phyloP scores from a whole-genome alignment of 1,284 basidiomycete genomes.

The Ceratobasidium sp. region DNA sequence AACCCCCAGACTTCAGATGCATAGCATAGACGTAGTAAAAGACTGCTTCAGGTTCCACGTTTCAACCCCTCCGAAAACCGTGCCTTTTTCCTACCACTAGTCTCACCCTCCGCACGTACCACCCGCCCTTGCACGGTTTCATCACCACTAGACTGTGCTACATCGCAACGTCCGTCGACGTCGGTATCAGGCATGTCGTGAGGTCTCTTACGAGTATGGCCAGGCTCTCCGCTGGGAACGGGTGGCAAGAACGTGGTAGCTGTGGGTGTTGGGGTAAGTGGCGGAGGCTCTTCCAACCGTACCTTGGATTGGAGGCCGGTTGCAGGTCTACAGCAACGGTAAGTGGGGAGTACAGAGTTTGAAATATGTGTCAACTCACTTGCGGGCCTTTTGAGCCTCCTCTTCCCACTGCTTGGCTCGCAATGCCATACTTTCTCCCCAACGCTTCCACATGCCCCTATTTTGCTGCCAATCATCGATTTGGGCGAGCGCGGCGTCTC shows the following conservation, averaged over 20 bases:
- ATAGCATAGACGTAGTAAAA: background rate
- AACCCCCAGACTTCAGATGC: too few relatives aligned
- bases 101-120: background rate
- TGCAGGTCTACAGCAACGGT: background rate
- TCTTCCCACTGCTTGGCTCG: constrained; percentile 36
- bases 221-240: background rate
- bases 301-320: background rate
- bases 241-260: background rate
- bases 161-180: constrained; percentile 32
- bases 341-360: background rate
- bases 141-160: constrained; percentile 14
- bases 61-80: background rate
- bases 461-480: constrained; percentile 27
- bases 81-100: constrained; percentile 22
- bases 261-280: constrained; percentile 6
- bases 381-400: constrained; percentile 23
- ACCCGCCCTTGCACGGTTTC: background rate
- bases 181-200: constrained; percentile 42
- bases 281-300: constrained; percentile 27
- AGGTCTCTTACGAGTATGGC: constrained; percentile 41
- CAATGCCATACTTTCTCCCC: constrained; percentile 37
- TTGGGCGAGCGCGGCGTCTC: constrained; percentile 31
- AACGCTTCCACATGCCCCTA: constrained; percentile 35
- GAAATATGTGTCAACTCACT: background rate
- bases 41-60: background rate